Evolutionary conservation across 2,329 filamentous ascomycete species (phyloP).

Genomic region (Penicillium sp.): DNA sequence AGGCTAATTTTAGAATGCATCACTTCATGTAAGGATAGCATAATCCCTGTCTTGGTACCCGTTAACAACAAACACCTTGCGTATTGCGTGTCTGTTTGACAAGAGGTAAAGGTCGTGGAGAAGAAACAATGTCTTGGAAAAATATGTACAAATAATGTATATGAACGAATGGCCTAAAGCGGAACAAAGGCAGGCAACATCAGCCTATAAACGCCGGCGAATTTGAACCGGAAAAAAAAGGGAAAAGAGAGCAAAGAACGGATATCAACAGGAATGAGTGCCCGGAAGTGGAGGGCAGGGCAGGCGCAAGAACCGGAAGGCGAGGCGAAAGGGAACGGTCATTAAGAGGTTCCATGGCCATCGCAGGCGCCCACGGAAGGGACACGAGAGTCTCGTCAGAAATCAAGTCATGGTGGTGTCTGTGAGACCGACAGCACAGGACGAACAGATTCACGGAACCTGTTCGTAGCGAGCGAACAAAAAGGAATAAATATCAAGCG

Average conservation of each 20-base stretch:
- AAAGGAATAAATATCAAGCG: neutral
- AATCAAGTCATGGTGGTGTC: constrained; percentile 4
- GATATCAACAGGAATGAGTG: constrained; percentile 4
- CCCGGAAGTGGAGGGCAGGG: neutral
- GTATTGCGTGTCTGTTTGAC: neutral
- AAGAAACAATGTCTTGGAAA: constrained; percentile 6
- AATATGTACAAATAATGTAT: constrained; percentile 19
- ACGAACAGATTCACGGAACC: constrained; percentile 10
- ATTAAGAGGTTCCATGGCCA: constrained; percentile 1
- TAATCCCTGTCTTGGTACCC: neutral
- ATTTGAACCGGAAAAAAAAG: neutral
- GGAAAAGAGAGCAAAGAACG: constrained; percentile 1
- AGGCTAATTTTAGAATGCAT: neutral
- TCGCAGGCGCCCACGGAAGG: constrained; percentile 1
- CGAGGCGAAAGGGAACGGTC: constrained; percentile 4
- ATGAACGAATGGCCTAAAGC: constrained; percentile 1
- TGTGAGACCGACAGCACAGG: constrained; percentile 1
- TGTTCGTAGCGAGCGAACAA: constrained; percentile 7
- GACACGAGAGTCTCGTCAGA: constrained; percentile 1
- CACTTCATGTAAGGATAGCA: neutral
- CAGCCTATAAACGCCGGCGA: constrained; percentile 6
- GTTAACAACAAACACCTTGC: neutral
- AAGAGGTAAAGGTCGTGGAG: neutral
- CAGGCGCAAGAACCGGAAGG: neutral
- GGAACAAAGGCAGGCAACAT: neutral